Base-by-base conservation (phyloP, 495 filamentous ascomycete species). In the Beverwykella pulmonaria region DNA sequence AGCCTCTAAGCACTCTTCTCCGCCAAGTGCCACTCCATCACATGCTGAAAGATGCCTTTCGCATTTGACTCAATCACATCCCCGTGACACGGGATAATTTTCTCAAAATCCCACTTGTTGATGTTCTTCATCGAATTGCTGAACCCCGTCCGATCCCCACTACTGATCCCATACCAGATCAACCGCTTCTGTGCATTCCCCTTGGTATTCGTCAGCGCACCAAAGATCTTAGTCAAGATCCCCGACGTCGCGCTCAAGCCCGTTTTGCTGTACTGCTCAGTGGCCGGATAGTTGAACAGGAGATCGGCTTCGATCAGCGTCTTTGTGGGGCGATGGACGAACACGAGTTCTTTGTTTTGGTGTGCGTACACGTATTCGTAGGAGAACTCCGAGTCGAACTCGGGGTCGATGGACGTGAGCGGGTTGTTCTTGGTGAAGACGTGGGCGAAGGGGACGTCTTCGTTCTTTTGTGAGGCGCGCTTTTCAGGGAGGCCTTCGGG, bases 231-330 rank as follows among this genome's bases (percentile, higher is more conserved):
- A 0, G 86, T 92, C 44, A 88, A 66, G 6, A 90, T 64, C 1
- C 90, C 89, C 5, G 75, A 73, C 2, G 78, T 82, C 1, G 84
- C 75, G 10, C 76, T 77, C 60, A 83, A 81, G 17, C 82, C 78
- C 0, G 82, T 81, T 63, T 82, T 86, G 41, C 86, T 90, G 78
- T 92, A 96, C 76, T 98, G 94, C 78, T 98, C 94, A 1, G 75
- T 82, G 0, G 93, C 88, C 0, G 94, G 94, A 22, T 97, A 77
- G 75, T 97, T 97, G 80, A 98, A 98, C 61, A 97, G 69, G 41
- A 98, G 74, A 74, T 98, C 94, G 20, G 92, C 94, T 78, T 97
- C 81, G 70, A 98, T 91, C n/a, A 98, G 78, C 0, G 92, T 92
- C 39, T 81, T 79, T 26, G 89, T 87, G 0, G 90, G 92, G 74